Evolutionary conservation across 1,139 yeast genomes (phyloP).

Genomic region (Diutina pseudorugosa): DNA sequence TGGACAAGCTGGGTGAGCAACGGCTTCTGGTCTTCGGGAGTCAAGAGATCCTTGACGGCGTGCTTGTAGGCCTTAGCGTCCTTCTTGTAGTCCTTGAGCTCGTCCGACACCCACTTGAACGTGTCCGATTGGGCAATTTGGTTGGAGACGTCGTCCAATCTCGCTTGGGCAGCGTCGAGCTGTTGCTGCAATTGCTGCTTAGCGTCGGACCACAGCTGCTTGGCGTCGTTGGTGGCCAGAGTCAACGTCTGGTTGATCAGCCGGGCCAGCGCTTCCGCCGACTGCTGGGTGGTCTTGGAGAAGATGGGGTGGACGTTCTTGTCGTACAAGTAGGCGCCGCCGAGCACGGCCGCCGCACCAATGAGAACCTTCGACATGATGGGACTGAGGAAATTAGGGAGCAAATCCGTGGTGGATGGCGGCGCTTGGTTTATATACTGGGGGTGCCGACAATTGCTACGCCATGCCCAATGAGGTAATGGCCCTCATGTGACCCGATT

Average conservation of each 20-base stretch:
- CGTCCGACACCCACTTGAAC: not conserved
- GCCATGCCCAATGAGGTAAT: constrained; percentile 3
- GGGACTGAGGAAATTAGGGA: not conserved
- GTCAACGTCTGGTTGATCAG: not conserved
- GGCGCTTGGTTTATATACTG: not conserved
- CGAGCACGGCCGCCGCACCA: constrained; percentile 2
- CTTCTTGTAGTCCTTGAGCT: not conserved
- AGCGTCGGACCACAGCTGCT: not conserved
- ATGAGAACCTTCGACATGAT: constrained; percentile 1
- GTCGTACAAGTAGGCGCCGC: constrained; percentile 3
- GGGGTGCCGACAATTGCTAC: not conserved
- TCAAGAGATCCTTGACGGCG: not conserved
- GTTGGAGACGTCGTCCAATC: not conserved
- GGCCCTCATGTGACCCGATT: constrained; percentile 1
- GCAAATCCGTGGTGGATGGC: not conserved
- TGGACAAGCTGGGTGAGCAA: constrained; percentile 1
- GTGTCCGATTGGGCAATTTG: not conserved
- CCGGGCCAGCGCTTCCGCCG: not conserved
- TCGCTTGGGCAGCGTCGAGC: not conserved
- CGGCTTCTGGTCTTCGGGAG: not conserved
- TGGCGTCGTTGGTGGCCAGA: not conserved
- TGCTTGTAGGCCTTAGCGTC: not conserved
- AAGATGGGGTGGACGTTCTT: not conserved
- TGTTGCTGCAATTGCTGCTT: not conserved
- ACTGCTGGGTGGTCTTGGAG: not conserved